A percentile compares a stretch with the other conserved stretches of the same genome.
phyloP scores from a whole-genome alignment of 495 filamentous ascomycete genomes.

The Penicillium taxi region DNA sequence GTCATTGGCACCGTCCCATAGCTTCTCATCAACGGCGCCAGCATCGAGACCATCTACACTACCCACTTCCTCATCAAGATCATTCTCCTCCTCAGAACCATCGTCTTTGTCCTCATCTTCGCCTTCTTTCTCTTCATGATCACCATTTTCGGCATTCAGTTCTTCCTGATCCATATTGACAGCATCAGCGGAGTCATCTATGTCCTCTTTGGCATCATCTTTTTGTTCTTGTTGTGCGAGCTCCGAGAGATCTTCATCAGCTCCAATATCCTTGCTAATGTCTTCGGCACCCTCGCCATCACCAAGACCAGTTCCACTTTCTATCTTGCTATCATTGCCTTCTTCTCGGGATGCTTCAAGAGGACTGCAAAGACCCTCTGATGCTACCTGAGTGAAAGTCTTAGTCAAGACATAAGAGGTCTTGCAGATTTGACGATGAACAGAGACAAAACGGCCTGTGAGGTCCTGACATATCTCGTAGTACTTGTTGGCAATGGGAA shows the following conservation, averaged over 20 bases:
- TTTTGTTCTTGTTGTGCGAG: slow-evolving; percentile 71
- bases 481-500: slow-evolving; percentile 73
- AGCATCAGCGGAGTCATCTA: slow-evolving; percentile 68
- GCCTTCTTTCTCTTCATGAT: slow-evolving; percentile 54
- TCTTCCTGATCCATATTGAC: slow-evolving; percentile 92
- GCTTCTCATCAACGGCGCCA: slow-evolving; percentile 88
- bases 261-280: slow-evolving; percentile 91
- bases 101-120: slow-evolving; percentile 55
- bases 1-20: slow-evolving; percentile 83
- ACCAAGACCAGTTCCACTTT: slow-evolving; percentile 92
- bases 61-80: slow-evolving; percentile 81
- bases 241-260: slow-evolving; percentile 89
- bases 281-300: slow-evolving; percentile 92
- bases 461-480: slow-evolving; percentile 47
- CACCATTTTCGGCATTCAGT: slow-evolving; percentile 41
- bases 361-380: slow-evolving; percentile 86
- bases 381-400: slow-evolving; percentile 64
- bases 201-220: slow-evolving; percentile 54
- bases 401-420: slow-evolving; percentile 65
- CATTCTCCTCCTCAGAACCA: slow-evolving; percentile 49
- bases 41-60: slow-evolving; percentile 84
- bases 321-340: slow-evolving; percentile 64
- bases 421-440: slow-evolving; percentile 64
- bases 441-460: slow-evolving; percentile 42
- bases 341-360: slow-evolving; percentile 63